Conservation (phyloP, 768 basidiomycete genomes). For the Naganishia onofrii region DNA sequence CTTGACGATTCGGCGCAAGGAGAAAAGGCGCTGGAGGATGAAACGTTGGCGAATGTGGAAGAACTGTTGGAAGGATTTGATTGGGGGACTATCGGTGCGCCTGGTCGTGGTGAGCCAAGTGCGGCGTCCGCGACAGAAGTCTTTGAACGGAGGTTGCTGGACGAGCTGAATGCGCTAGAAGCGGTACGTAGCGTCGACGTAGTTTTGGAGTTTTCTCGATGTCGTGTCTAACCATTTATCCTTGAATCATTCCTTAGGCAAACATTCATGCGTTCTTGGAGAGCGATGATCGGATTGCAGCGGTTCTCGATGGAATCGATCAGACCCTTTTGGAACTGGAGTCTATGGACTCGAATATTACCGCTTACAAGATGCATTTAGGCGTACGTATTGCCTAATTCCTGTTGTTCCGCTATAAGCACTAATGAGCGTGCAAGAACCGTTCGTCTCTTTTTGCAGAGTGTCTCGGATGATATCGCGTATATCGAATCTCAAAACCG, state of each 20-base stretch:
- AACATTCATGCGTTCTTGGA: constrained; percentile 97
- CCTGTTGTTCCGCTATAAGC: too few species aligned
- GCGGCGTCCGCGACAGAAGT: constrained; percentile 75
- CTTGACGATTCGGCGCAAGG: constrained; percentile 59
- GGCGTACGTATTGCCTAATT: constrained; percentile 69
- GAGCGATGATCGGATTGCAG: constrained; percentile 81
- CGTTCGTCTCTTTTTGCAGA: constrained; percentile 56
- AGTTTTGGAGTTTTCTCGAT: too few species aligned
- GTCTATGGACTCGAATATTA: constrained; percentile 80
- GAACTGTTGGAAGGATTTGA: constrained; percentile 99
- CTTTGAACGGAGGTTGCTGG: constrained; percentile 81
- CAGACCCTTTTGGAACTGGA: constrained; percentile 85
- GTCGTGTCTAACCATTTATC: not conserved
- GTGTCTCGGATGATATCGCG: constrained; percentile 88
- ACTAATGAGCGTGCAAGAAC: not conserved
- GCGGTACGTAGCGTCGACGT: constrained; percentile 60
- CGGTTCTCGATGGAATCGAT: constrained; percentile 83
- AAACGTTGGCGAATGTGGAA: constrained; percentile 85
- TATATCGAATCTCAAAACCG: constrained; percentile 95
- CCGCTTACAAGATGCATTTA: constrained; percentile 92
- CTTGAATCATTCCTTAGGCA: constrained; percentile 59
- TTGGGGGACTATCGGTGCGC: constrained; percentile 63
- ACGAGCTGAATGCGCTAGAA: constrained; percentile 88
- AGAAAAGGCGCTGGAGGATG: constrained; percentile 56
- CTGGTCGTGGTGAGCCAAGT: not conserved